phyloP scores from a whole-genome alignment of 2,329 filamentous ascomycete species.

The Penicillium nordicum region DNA sequence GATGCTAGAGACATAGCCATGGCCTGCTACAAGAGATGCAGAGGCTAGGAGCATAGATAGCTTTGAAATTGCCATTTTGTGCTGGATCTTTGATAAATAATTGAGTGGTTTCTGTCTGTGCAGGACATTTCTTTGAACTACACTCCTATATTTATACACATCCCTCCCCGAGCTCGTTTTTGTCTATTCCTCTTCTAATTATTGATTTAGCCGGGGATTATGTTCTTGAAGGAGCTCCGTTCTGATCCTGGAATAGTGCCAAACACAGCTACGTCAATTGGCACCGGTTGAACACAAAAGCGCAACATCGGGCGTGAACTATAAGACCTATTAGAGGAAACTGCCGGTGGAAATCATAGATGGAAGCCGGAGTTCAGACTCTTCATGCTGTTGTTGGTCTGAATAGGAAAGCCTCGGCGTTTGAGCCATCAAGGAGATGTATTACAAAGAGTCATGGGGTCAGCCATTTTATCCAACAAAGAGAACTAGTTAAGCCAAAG shows the following conservation, averaged over 20 bases:
- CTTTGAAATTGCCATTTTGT: slow-evolving; percentile 27
- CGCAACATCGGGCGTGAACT: not conserved
- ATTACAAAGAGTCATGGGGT: not conserved
- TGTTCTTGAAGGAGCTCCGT: slow-evolving; percentile 4
- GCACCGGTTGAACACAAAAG: not conserved
- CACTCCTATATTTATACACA: not conserved
- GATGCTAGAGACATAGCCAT: slow-evolving; percentile 35
- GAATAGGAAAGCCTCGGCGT: not conserved
- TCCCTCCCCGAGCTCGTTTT: not conserved
- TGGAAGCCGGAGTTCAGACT: not conserved
- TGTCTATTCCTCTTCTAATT: not conserved
- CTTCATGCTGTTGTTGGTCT: not conserved
- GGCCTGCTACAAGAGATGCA: slow-evolving; percentile 32
- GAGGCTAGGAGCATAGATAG: slow-evolving; percentile 28
- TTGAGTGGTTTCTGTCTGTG: not conserved
- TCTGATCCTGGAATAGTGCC: slow-evolving; percentile 15
- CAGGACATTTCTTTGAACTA: not conserved
- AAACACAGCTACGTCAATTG: slow-evolving; percentile 4
- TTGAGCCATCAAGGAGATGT: not conserved
- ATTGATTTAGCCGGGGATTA: not conserved
- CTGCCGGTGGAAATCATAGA: not conserved
- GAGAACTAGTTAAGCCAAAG: not conserved
- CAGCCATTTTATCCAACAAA: not conserved
- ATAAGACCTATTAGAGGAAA: not conserved
- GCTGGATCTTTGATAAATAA: not conserved